Conservation (phyloP, 2,329 filamentous ascomycete species). For the Cercospora brassicicola region DNA sequence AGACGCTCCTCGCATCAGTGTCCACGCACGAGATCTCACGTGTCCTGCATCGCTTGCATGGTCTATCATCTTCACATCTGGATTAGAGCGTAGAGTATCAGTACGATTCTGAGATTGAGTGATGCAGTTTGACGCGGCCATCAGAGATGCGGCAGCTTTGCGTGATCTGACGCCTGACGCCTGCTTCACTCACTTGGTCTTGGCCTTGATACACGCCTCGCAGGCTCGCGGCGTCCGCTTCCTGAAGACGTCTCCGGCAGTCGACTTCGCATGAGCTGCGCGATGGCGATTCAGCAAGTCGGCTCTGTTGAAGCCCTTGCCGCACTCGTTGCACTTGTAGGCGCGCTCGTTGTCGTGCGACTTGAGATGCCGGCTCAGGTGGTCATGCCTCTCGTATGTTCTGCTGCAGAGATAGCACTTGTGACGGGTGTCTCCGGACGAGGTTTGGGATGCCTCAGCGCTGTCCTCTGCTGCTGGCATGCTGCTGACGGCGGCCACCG, state of each 20-base stretch:
- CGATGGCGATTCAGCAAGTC: conserved; percentile 34
- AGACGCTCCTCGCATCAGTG: conserved; percentile 23
- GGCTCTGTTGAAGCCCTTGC: conserved; percentile 35
- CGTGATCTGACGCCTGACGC: not conserved
- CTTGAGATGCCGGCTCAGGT: conserved; percentile 32
- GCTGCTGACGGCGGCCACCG: not conserved
- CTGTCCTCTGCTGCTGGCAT: not conserved
- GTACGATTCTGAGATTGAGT: not conserved
- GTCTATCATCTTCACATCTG: conserved; percentile 32
- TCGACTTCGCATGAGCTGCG: conserved; percentile 27
- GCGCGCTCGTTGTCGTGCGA: conserved; percentile 33
- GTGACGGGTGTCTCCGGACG: conserved; percentile 21
- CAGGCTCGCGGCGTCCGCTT: conserved; percentile 31
- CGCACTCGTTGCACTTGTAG: conserved; percentile 30
- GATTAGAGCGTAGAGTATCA: not conserved
- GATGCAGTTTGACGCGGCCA: not conserved
- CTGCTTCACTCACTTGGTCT: conserved; percentile 20
- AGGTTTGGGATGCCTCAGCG: conserved; percentile 9
- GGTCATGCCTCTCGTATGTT: conserved; percentile 32
- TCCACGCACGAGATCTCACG: conserved; percentile 28
- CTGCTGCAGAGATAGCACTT: conserved; percentile 30
- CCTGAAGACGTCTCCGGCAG: conserved; percentile 26
- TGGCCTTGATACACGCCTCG: conserved; percentile 31
- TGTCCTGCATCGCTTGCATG: conserved; percentile 32
- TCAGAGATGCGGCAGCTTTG: not conserved